Percentiles rank a stretch among this genome's conserved stretches.
phyloP scores from a whole-genome alignment of 176 grass and related monocot genomes.

The Musa acuminata region DNA sequence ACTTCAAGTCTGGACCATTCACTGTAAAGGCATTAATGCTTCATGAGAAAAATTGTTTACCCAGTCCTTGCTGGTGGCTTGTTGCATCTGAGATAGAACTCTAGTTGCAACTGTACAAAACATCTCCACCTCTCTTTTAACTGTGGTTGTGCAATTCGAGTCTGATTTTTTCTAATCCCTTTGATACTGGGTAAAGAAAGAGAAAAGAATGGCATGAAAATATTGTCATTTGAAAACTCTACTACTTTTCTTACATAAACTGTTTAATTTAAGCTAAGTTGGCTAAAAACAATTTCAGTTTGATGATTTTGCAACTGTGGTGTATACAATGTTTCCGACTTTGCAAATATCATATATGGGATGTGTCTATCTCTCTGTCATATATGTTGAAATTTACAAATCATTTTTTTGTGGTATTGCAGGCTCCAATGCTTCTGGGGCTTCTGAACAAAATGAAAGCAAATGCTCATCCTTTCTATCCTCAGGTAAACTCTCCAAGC shows the following conservation, averaged over 20 bases:
- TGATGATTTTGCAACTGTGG: background rate
- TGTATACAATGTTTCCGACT: constrained; percentile 2
- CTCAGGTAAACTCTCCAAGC: constrained; percentile 42
- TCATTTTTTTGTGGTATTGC: background rate
- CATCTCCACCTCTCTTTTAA: background rate
- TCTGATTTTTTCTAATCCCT: background rate
- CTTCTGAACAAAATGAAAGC: constrained; percentile 56
- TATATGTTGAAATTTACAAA: too few species aligned
- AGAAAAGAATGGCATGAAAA: background rate
- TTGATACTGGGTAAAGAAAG: background rate
- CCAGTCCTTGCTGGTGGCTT: background rate
- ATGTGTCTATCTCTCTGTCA: too few species aligned
- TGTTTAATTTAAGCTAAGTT: background rate
- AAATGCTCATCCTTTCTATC: constrained; percentile 44
- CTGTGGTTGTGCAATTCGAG: background rate
- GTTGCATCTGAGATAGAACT: background rate
- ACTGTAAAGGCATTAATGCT: background rate
- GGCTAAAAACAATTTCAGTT: background rate
- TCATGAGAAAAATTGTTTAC: background rate
- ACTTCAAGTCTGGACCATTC: background rate
- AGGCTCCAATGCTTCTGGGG: constrained; percentile 65
- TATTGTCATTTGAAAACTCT: background rate
- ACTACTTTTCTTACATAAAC: background rate
- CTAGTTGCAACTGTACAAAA: background rate
- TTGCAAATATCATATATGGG: background rate